These are phyloP conservation scores for Neltuma alba DNA, from an alignment of 306 rosid genomes.

Conservation along the genomic window DNA sequence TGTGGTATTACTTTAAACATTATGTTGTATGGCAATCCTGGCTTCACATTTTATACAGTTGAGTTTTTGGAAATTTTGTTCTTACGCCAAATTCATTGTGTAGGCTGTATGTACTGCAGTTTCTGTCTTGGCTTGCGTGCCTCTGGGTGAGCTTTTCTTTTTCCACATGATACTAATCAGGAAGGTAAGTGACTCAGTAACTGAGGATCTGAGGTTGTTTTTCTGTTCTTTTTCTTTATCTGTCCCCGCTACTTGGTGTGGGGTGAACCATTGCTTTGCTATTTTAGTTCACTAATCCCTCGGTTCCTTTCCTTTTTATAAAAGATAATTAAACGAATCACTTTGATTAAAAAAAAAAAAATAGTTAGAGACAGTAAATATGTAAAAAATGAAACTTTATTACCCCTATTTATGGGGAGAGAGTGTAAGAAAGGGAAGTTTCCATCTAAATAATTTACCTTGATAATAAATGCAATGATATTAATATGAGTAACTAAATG, in stretches of 20 bases:
- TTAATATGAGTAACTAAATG: no score
- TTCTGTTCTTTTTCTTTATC: slow-evolving; percentile 35
- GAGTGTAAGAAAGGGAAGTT: no score
- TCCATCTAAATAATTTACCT: no score
- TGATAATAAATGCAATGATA: no score
- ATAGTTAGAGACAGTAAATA: no score
- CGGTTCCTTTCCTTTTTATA: no score
- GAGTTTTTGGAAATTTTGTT: slow-evolving; percentile 34
- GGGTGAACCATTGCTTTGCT: slow-evolving; percentile 24
- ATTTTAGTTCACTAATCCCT: slow-evolving; percentile 28
- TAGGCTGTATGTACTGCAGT: slow-evolving; percentile 89
- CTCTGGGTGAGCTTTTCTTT: slow-evolving; percentile 93
- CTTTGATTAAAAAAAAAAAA: no score
- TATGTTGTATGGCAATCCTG: slow-evolving; percentile 28
- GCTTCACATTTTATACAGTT: slow-evolving; percentile 5
- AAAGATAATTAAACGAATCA: no score
- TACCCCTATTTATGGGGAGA: no score
- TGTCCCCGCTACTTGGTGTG: slow-evolving; percentile 16
- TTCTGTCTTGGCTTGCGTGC: slow-evolving; percentile 91
- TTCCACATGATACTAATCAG: slow-evolving; percentile 95
- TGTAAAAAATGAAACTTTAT: no score
- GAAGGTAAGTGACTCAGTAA: slow-evolving; percentile 82
- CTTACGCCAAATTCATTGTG: slow-evolving; percentile 43
- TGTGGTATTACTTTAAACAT: slow-evolving; percentile 62
- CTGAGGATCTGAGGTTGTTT: slow-evolving; percentile 51